Evolutionary conservation across 2,329 filamentous ascomycete species (phyloP).

Genomic region (Phoma sp.): DNA sequence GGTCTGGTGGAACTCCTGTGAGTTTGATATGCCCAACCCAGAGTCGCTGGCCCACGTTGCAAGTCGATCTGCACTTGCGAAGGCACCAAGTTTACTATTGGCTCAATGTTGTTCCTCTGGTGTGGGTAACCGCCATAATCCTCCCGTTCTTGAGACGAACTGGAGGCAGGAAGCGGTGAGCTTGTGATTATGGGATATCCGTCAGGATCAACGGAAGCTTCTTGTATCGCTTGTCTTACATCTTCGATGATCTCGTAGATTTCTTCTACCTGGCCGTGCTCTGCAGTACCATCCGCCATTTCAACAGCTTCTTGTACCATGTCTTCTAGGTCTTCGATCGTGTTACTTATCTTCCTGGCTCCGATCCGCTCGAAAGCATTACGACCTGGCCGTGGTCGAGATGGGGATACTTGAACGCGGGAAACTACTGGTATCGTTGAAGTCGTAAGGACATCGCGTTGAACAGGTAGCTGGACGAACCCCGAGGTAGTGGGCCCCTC

Average conservation of each 20-base stretch:
- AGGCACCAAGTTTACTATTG: background rate
- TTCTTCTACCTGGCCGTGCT: conserved; percentile 45
- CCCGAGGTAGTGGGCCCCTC: conserved; percentile 29
- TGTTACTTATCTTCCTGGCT: conserved; percentile 33
- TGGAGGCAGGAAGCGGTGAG: conserved; percentile 31
- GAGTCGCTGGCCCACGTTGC: conserved; percentile 24
- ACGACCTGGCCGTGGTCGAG: conserved; percentile 28
- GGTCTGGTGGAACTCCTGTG: background rate
- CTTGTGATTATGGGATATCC: conserved; percentile 29
- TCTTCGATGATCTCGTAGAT: conserved; percentile 51
- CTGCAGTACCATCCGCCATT: conserved; percentile 45
- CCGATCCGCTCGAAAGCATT: conserved; percentile 29
- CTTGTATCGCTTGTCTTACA: conserved; percentile 46
- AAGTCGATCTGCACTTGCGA: conserved; percentile 14
- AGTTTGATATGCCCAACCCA: conserved; percentile 41
- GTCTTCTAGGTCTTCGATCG: conserved; percentile 52
- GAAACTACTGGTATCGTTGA: conserved; percentile 18
- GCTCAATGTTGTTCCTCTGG: background rate
- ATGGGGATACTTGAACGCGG: conserved; percentile 31
- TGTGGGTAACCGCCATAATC: background rate
- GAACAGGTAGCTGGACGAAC: conserved; percentile 10
- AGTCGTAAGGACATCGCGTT: conserved; percentile 18
- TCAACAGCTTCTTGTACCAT: conserved; percentile 53
- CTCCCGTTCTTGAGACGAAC: conserved; percentile 1
- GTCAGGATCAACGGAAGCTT: conserved; percentile 33